These are phyloP conservation scores for Malassezia pachydermatis DNA, from an alignment of 1,284 basidiomycete genomes.

Conservation along the genomic window DNA sequence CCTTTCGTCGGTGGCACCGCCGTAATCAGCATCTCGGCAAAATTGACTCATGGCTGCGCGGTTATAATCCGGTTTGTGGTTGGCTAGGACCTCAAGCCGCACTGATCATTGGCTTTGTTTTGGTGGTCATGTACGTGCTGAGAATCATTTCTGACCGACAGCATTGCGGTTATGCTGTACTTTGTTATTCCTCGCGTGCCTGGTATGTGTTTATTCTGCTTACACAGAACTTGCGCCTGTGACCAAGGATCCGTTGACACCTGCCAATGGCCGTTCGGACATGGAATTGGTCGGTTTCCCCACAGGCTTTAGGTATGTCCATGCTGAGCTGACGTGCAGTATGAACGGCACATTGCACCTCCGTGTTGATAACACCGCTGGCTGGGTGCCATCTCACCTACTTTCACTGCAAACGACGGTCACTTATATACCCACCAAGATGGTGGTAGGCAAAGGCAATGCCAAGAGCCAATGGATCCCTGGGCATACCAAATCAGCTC, in stretches of 20 bases:
- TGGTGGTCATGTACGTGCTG: neutral
- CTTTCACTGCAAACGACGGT: neutral
- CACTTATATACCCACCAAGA: neutral
- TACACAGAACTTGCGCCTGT: constrained; percentile 4
- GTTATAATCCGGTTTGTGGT: constrained; percentile 2
- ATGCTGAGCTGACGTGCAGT: neutral
- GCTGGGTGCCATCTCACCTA: constrained; percentile 14
- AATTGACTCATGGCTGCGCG: constrained; percentile 6
- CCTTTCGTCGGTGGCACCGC: constrained; percentile 1
- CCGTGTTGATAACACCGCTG: constrained; percentile 9
- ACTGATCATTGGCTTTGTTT: neutral
- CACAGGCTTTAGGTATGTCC: constrained; percentile 10
- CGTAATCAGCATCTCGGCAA: neutral
- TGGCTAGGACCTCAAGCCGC: constrained; percentile 9
- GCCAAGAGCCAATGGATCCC: constrained; percentile 4
- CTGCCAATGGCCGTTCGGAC: neutral
- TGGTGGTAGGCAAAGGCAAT: constrained; percentile 5
- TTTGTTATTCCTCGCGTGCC: constrained; percentile 18
- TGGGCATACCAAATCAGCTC: neutral
- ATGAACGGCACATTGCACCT: constrained; percentile 16
- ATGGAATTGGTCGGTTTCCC: constrained; percentile 8
- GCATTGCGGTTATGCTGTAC: constrained; percentile 6
- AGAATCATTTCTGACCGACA: neutral
- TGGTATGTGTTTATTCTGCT: constrained; percentile 1
- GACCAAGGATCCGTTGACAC: constrained; percentile 3